Evolutionary conservation across 2,329 filamentous ascomycete species (phyloP).

Genomic region (Juglanconis sp.): DNA sequence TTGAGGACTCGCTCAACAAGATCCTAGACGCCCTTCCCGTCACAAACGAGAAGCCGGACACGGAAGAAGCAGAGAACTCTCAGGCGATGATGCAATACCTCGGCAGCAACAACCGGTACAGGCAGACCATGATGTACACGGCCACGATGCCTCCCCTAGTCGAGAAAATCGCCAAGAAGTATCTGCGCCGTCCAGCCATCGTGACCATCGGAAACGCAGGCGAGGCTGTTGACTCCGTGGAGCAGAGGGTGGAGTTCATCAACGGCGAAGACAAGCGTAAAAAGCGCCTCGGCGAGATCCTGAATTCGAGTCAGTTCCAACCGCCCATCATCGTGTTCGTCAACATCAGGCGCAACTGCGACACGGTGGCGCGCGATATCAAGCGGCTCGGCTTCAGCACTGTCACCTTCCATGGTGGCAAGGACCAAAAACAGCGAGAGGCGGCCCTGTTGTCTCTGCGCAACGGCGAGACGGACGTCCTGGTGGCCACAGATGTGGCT

Average conservation of each 20-base stretch:
- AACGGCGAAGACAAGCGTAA: constrained; percentile 92
- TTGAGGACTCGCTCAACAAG: constrained; percentile 96
- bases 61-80: constrained; percentile 83
- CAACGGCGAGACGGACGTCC: constrained; percentile 74
- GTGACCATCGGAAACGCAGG: constrained; percentile 93
- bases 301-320: constrained; percentile 73
- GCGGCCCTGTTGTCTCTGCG: constrained; percentile 84
- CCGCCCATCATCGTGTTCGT: constrained; percentile 98
- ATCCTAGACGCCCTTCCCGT: constrained; percentile 94
- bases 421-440: constrained; percentile 97
- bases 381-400: constrained; percentile 88
- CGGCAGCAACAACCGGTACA: constrained; percentile 69
- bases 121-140: constrained; percentile 99
- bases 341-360: constrained; percentile 92
- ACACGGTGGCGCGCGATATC: constrained; percentile 90
- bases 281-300: constrained; percentile 89
- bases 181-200: constrained; percentile 86
- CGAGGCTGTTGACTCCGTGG: constrained; percentile 95
- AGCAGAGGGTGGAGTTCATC: constrained; percentile 93
- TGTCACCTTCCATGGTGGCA: constrained; percentile 90
- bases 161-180: constrained; percentile 95
- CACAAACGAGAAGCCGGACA: constrained; percentile 91
- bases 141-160: constrained; percentile 93
- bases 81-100: constrained; percentile 79
- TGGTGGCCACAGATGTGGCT: constrained; percentile 93